Conservation (phyloP, 1,139 yeast genomes). For the Nakaseomyces sp. region DNA sequence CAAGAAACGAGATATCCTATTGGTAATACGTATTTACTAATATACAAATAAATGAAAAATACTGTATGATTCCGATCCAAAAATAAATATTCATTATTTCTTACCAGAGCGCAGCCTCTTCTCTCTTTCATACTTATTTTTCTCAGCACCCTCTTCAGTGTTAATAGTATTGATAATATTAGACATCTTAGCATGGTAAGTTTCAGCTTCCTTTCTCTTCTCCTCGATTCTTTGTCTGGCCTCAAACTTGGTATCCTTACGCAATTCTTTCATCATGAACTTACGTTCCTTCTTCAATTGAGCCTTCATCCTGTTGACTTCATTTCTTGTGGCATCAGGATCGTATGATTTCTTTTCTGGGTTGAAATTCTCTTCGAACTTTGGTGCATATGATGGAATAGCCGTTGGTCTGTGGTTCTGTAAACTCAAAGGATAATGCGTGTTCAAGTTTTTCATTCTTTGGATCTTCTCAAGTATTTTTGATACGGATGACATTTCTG, state of each 20-base stretch:
- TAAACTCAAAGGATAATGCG: slow-evolving; percentile 65
- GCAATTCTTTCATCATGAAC: slow-evolving; percentile 76
- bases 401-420: slow-evolving; percentile 85
- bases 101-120: slow-evolving; percentile 54
- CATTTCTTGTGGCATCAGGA: slow-evolving; percentile 71
- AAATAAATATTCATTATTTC: slow-evolving; percentile 18
- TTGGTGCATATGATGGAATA: slow-evolving; percentile 78
- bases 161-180: slow-evolving; percentile 75
- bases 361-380: slow-evolving; percentile 91
- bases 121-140: slow-evolving; percentile 84
- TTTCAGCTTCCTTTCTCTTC: slow-evolving; percentile 65
- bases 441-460: slow-evolving; percentile 45
- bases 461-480: slow-evolving; percentile 37
- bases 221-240: slow-evolving; percentile 78
- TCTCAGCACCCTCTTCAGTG: slow-evolving; percentile 90
- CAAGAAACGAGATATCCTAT: neutral
- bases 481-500: slow-evolving; percentile 22
- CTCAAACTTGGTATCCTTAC: slow-evolving; percentile 79
- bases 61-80: neutral
- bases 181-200: slow-evolving; percentile 86
- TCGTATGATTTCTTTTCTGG: slow-evolving; percentile 93
- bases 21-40: neutral
- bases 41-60: slow-evolving; percentile 1
- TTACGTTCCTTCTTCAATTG: slow-evolving; percentile 89
- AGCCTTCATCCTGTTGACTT: slow-evolving; percentile 69